Percentiles rank a stretch among this genome's conserved stretches.
phyloP scores from a whole-genome alignment of 352 stramenopile genomes.

The Elongisporangium anandrum region DNA sequence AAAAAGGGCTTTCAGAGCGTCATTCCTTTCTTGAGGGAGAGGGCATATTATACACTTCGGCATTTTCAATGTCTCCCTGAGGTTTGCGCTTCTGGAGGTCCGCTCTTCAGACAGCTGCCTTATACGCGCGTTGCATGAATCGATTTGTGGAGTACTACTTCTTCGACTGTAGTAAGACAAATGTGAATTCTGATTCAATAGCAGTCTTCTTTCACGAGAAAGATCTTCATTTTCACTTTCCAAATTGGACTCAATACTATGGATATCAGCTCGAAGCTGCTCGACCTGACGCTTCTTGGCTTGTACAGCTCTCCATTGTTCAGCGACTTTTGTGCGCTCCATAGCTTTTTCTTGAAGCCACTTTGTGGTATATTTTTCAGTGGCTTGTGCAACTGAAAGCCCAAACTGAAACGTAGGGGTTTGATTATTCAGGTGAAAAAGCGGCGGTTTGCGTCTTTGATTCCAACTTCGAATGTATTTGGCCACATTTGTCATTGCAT shows the following conservation, averaged over 20 bases:
- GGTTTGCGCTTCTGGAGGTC: neutral
- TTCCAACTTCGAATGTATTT: conserved; percentile 40
- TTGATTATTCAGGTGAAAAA: conserved; percentile 44
- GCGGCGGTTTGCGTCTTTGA: neutral
- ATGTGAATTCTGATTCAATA: neutral
- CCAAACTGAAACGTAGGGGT: conserved; percentile 33
- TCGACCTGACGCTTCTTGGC: conserved; percentile 9
- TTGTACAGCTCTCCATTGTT: conserved; percentile 12
- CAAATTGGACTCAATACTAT: neutral
- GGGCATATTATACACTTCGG: conserved; percentile 23
- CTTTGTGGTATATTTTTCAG: neutral
- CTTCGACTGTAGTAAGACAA: neutral
- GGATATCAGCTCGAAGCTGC: conserved; percentile 7
- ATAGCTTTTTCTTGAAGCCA: conserved; percentile 5
- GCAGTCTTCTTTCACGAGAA: neutral
- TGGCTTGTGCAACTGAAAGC: conserved; percentile 9
- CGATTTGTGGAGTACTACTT: neutral
- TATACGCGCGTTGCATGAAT: neutral
- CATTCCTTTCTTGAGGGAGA: conserved; percentile 15
- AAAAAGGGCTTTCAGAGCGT: conserved; percentile 36
- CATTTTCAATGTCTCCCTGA: conserved; percentile 11
- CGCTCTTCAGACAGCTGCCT: neutral
- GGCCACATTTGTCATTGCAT: conserved; percentile 23
- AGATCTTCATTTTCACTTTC: neutral
- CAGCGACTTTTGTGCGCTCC: conserved; percentile 5